Conservation (phyloP, 148 eudicot genomes). For the Spergularia bocconei region DNA sequence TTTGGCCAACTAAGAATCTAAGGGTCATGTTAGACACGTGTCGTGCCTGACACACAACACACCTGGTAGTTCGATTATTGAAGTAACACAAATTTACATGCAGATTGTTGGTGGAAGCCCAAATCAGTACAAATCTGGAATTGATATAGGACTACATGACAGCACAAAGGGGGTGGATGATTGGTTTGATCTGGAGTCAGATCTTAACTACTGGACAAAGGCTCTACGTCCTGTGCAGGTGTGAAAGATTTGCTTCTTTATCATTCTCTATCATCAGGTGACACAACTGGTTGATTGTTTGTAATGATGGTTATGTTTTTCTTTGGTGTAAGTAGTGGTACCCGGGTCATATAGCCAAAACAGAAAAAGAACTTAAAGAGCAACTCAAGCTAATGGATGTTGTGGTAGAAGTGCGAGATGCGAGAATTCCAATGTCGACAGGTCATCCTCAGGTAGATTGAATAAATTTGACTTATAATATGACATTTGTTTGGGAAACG, state of each 20-base stretch:
- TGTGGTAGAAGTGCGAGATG: slow-evolving; percentile 97
- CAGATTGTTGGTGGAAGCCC: slow-evolving; percentile 78
- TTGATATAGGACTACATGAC: slow-evolving; percentile 29
- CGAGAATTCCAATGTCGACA: slow-evolving; percentile 94
- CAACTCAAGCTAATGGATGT: slow-evolving; percentile 98
- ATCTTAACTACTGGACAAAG: slow-evolving; percentile 85
- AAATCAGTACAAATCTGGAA: slow-evolving; percentile 33
- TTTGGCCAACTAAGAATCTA: neutral
- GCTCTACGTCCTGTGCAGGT: slow-evolving; percentile 90
- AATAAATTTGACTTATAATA: neutral
- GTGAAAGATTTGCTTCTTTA: slow-evolving; percentile 18
- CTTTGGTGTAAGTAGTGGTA: slow-evolving; percentile 67
- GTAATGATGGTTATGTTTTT: slow-evolving; percentile 7
- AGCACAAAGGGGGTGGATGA: slow-evolving; percentile 43
- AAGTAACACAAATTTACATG: slow-evolving; percentile 13
- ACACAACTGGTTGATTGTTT: neutral
- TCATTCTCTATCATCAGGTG: neutral
- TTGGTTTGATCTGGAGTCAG: slow-evolving; percentile 73
- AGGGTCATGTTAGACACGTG: too few species aligned
- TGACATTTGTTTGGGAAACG: neutral
- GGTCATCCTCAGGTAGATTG: slow-evolving; percentile 79
- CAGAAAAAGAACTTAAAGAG: slow-evolving; percentile 94
- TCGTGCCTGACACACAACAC: neutral
- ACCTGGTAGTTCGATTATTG: neutral
- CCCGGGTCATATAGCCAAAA: slow-evolving; percentile 98